Evolutionary conservation across 2,329 filamentous ascomycete genomes (phyloP), one percentile per base, ranked within the genome.

Genomic region (Simplicillium sp.): DNA sequence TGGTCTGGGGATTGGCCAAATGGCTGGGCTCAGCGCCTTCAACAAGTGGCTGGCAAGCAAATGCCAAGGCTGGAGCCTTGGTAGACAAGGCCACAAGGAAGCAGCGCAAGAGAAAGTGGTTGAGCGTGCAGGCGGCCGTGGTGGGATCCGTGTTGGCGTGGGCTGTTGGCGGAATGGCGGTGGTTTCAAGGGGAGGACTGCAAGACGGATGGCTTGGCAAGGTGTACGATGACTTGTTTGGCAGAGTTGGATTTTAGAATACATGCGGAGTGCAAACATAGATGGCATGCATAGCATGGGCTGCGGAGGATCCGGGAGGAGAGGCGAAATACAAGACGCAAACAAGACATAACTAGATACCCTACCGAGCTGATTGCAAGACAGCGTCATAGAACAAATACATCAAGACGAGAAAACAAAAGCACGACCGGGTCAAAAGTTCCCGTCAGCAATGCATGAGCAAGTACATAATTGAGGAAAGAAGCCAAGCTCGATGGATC

Each of bases 1-100:
- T 89, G 58, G 76, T 85, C 7, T 94, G 87, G 77, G 89, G 89
- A 3, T 77, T 79, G 63, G 85, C 87, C n/a, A 83, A 78, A 59
- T 96, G 87, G 84, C 65, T 89, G 44, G 79, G 79, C 0, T 67
- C 75, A 36, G 70, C 80, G 38, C 81, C 82, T 15, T 68, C 70
- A 2, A 68, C 66, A 47, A 73, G 60, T 52, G 77, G 59, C 65
- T 66, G 51, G 57, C 61, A 52, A 56, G 68, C 56, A 2, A 60
- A 54, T 65, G 57, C 62, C 51, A 56, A 61, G 65, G 45, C 57
- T 45, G 44, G 54, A 1, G 55, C 70, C 7, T 25, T 25, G 20
- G 20, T 25, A 9, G 75, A 77, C 46, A 74, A 66, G 53, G 65
- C 61, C 52, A 70, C 69, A 29, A 66, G 71, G 38, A 59, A 71